Evolutionary conservation across 2,329 filamentous ascomycete species (phyloP).

Genomic region (Talaromyces islandicus): DNA sequence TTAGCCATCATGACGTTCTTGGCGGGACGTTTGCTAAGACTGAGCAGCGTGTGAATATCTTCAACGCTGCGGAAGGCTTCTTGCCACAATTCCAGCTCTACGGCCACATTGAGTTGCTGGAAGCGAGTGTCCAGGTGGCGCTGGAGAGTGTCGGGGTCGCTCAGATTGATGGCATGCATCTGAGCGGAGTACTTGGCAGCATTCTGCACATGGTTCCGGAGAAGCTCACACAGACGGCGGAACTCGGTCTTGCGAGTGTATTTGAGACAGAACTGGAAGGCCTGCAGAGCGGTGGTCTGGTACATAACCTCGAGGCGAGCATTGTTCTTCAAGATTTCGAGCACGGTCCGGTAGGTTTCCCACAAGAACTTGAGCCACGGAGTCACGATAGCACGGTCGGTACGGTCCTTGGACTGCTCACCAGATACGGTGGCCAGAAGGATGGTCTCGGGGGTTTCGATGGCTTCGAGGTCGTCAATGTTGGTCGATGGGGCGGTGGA

Average conservation of each 20-base stretch:
- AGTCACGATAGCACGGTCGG: slow-evolving; percentile 95
- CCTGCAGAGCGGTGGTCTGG: slow-evolving; percentile 95
- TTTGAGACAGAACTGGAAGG: slow-evolving; percentile 97
- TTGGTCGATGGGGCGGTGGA: slow-evolving; percentile 65
- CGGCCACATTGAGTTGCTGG: slow-evolving; percentile 95
- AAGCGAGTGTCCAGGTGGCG: slow-evolving; percentile 97
- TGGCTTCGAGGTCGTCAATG: slow-evolving; percentile 92
- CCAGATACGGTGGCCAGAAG: slow-evolving; percentile 95
- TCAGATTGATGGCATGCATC: slow-evolving; percentile 99
- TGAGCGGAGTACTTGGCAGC: slow-evolving; percentile 98
- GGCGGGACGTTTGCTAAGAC: slow-evolving; percentile 92
- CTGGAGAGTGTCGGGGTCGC: slow-evolving; percentile 93
- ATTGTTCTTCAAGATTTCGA: slow-evolving; percentile 99
- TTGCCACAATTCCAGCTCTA: slow-evolving; percentile 97
- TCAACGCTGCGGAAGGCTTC: slow-evolving; percentile 99
- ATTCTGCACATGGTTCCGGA: slow-evolving; percentile 97
- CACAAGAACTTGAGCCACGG: slow-evolving; percentile 99
- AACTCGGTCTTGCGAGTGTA: slow-evolving; percentile 99
- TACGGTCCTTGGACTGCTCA: slow-evolving; percentile 94
- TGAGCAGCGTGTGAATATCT: slow-evolving; percentile 96
- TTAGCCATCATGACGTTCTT: slow-evolving; percentile 99
- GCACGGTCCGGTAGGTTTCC: slow-evolving; percentile 97
- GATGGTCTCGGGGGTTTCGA: slow-evolving; percentile 96
- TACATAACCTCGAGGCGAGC: slow-evolving; percentile 95
- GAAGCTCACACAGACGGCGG: slow-evolving; percentile 92